Base-by-base conservation (phyloP, 148 eudicot genomes). In the Cornus suecica region DNA sequence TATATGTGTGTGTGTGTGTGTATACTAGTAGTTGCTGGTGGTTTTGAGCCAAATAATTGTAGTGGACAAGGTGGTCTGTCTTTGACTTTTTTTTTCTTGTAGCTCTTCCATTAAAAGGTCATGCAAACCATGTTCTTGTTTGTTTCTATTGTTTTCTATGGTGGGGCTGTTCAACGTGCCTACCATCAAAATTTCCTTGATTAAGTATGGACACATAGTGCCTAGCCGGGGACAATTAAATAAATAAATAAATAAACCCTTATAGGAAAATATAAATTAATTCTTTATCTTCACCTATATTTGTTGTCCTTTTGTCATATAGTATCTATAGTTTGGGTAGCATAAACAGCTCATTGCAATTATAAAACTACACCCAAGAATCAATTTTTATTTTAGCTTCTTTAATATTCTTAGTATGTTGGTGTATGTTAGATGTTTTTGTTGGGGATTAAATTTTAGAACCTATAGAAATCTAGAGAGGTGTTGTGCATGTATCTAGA, bases 11-110 rank as follows among this genome's bases (percentile, higher is more conserved):
- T n/a, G n/a, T n/a, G n/a, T n/a, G n/a, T n/a, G n/a, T n/a, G n/a
- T n/a, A n/a, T n/a, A n/a, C n/a, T n/a, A n/a, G n/a, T n/a, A n/a
- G n/a, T n/a, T n/a, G n/a, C n/a, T n/a, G n/a, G n/a, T n/a, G n/a
- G n/a, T n/a, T n/a, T n/a, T n/a, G n/a, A n/a, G n/a, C n/a, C n/a
- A 27, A 4, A 63, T 45, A 61, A 74, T 65, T 74, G 66, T 15
- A 37, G 69, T 8, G 22, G 30, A 24, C 32, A 67, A 64, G 52
- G 74, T 71, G 71, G 61, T 75, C 3, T n/a, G 1, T 65, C 71
- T 78, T 37, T 66, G 80, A 78, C 72, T 71, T 77, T 65, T 11
- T n/a, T n/a, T n/a, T n/a, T n/a, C n/a, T n/a, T 29, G 65, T 64
- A n/a, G 37, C 68, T 64, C 10, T 65, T 26, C 42, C 31, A 23